Conservation (phyloP, 352 stramenopile species). For the Phytophthora pinifolia region DNA sequence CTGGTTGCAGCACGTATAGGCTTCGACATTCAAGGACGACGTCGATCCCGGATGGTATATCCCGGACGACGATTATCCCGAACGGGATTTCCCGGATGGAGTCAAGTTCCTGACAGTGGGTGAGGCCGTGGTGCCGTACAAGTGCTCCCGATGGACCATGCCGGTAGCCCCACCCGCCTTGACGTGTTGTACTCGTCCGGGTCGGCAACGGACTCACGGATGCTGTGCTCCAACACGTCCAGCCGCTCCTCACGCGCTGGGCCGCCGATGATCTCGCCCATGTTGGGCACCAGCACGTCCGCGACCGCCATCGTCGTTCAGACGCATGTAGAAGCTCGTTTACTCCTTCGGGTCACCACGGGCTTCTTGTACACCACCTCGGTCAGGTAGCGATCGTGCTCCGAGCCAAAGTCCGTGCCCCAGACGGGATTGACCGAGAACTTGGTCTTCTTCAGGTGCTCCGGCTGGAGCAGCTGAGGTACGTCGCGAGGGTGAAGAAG, state of each 20-base stretch:
- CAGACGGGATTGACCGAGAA: conserved; percentile 91
- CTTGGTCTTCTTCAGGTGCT: conserved; percentile 82
- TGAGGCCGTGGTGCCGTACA: too few relatives aligned
- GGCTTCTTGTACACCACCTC: conserved; percentile 89
- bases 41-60: too few relatives aligned
- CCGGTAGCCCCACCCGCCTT: too few relatives aligned
- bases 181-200: conserved; percentile 47
- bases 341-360: conserved; percentile 97
- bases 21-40: too few relatives aligned
- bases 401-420: conserved; percentile 96
- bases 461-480: conserved; percentile 88
- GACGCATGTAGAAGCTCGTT: conserved; percentile 99
- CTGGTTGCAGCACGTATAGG: too few relatives aligned
- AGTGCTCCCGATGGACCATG: too few relatives aligned
- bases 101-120: too few relatives aligned
- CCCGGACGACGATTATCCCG: too few relatives aligned
- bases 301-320: conserved; percentile 98
- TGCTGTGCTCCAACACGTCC: conserved; percentile 84
- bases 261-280: conserved; percentile 97
- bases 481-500: conserved; percentile 89
- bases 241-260: conserved; percentile 96
- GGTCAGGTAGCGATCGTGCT: conserved; percentile 97
- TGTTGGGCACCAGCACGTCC: conserved; percentile 96
- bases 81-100: too few relatives aligned
- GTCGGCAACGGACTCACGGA: conserved; percentile 71